A percentile compares a stretch with the other conserved stretches of the same genome.
Evolutionary conservation across 129 eudicot genomes (phyloP).

Genomic region (Calendula officinalis): DNA sequence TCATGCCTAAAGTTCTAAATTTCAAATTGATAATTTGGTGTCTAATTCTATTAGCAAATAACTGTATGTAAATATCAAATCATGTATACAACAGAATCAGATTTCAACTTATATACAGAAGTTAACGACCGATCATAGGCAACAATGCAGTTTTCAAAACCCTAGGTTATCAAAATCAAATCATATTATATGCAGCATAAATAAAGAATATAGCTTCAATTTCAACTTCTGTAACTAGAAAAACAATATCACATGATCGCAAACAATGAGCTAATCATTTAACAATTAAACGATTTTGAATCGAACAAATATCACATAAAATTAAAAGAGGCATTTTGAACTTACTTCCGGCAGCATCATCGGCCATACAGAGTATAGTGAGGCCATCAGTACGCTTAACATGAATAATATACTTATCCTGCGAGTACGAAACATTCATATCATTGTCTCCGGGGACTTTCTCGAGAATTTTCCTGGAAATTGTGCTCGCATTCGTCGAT

Average conservation of each 20-base stretch:
- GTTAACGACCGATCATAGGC: background rate
- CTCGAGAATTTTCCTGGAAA: slow-evolving; percentile 74
- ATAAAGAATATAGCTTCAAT: background rate
- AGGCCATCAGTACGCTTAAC: slow-evolving; percentile 95
- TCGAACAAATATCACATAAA: background rate
- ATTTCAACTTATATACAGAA: slow-evolving; percentile 6
- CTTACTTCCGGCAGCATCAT: slow-evolving; percentile 83
- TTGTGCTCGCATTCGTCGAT: slow-evolving; percentile 81
- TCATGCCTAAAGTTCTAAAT: background rate
- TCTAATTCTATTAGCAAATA: background rate
- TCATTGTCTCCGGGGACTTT: slow-evolving; percentile 70
- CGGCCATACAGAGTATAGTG: slow-evolving; percentile 95
- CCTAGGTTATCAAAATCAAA: slow-evolving; percentile 12
- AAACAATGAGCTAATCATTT: slow-evolving; percentile 7
- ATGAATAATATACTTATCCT: slow-evolving; percentile 89
- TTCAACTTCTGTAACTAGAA: no score
- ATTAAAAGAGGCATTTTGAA: background rate
- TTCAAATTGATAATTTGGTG: slow-evolving; percentile 2
- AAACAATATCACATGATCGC: slow-evolving; percentile 10
- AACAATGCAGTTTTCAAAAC: slow-evolving; percentile 1
- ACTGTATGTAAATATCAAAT: background rate
- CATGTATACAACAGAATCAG: background rate
- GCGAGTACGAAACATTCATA: slow-evolving; percentile 80
- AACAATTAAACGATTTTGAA: background rate
- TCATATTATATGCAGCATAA: background rate